Percentiles rank a stretch among this genome's conserved stretches.
Conservation (phyloP, 2,329 filamentous ascomycete species). For the Dryadomyces quercus-mongolicae region DNA sequence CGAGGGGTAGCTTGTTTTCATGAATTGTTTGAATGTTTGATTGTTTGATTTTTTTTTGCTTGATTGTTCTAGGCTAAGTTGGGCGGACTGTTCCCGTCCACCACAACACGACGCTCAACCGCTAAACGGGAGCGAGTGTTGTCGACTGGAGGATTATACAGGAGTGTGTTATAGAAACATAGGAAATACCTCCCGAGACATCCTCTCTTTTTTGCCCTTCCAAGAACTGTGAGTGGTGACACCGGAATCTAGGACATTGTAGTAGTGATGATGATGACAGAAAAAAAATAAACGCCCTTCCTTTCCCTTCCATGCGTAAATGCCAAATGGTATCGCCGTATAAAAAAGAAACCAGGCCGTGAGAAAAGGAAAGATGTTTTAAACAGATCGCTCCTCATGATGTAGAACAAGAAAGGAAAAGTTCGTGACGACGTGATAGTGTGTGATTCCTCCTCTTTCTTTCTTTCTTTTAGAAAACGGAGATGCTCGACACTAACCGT, state of each 20-base stretch:
- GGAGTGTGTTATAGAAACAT: neutral
- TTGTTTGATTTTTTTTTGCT: neutral
- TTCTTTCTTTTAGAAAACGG: constrained; percentile 34
- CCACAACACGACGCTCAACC: neutral
- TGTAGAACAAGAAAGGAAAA: neutral
- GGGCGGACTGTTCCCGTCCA: neutral
- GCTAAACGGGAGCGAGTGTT: neutral
- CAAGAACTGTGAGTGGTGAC: constrained; percentile 6
- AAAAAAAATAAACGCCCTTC: constrained; percentile 1
- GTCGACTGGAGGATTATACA: neutral
- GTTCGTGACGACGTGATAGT: neutral
- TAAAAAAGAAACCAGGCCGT: neutral
- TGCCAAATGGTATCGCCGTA: constrained; percentile 3
- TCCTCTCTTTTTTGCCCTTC: neutral
- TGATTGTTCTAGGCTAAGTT: neutral
- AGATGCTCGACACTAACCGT: constrained; percentile 41
- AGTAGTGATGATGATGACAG: neutral
- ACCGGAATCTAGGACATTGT: constrained; percentile 2
- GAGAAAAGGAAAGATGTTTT: neutral
- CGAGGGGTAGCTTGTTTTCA: neutral
- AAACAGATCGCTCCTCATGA: neutral
- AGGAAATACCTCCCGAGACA: neutral
- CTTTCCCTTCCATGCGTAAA: constrained; percentile 2
- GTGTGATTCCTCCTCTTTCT: neutral
- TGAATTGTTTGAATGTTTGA: neutral